Evolutionary conservation across 352 stramenopile genomes (phyloP).

Genomic region (Phytophthora sansomeana): DNA sequence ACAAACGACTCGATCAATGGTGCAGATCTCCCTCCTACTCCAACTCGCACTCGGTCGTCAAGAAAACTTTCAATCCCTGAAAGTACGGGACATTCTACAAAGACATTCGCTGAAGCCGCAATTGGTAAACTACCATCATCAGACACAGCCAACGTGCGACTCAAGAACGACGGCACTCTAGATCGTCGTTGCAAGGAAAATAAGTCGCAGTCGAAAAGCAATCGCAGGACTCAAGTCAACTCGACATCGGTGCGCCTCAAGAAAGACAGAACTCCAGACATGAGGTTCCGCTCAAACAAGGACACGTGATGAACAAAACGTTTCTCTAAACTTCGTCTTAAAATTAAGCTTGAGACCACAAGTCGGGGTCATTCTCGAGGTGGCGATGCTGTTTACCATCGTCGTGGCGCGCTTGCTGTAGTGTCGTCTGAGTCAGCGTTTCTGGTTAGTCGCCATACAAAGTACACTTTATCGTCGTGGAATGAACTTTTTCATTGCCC

Average conservation of each 20-base stretch:
- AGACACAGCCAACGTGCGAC: neutral
- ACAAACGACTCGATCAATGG: neutral
- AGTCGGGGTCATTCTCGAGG: no score
- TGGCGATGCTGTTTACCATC: no score
- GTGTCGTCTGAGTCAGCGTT: neutral
- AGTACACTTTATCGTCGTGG: neutral
- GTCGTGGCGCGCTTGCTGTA: no score
- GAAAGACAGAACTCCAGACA: no score
- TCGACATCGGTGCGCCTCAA: no score
- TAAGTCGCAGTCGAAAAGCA: neutral
- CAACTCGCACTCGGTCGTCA: no score
- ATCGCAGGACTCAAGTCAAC: neutral
- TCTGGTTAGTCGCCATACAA: no score
- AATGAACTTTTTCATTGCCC: neutral
- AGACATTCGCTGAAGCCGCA: neutral
- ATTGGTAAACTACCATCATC: neutral
- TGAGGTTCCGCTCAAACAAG: neutral
- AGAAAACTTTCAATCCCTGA: no score
- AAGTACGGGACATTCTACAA: no score
- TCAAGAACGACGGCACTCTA: neutral
- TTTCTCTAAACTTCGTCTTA: no score
- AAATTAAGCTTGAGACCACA: no score
- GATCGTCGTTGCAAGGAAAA: neutral
- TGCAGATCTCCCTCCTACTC: neutral
- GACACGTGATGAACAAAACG: no score